Base-by-base conservation (phyloP, 805 yeast species). In the Kuraishia ogatae region DNA sequence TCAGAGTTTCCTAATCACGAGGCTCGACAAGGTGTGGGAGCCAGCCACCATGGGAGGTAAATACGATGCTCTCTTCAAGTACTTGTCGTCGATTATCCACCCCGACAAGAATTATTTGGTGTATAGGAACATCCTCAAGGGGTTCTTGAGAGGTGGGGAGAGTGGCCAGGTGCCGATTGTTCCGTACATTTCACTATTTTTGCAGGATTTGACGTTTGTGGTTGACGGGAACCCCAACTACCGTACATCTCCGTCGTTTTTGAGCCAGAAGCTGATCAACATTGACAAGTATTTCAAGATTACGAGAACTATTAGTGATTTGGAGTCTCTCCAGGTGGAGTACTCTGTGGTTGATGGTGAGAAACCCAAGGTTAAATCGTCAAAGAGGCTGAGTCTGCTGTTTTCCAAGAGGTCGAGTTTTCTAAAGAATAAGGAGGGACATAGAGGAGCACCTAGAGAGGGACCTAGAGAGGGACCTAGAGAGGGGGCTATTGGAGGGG, bases 201-300 rank as follows among this genome's bases (percentile, higher is more conserved):
- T 88, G 50, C 94, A 86, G 68, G 96, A 88, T 68, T 73, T 88
- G 62, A 87, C 92, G 0, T 87, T 87, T 70, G 82, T 87, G n/a
- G 79, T 83, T 53, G 96, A 88, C 61, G 93, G 94, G n/a, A 87
- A 87, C 64, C 78, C 86, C 47, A 84, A 82, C 61, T 83, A 73
- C 65, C 74, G 92, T 64, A 80, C 75, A 57, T 83, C 85, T 4
- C 73, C 72, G 54, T 66, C 72, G 5, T 80, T 81, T 62, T 71
- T 81, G 62, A 76, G 76, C 58, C 82, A 80, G 62, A 80, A 80
- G 61, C 72, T 85, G 59, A 81, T 88, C 62, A 87, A 88, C 63
- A 80, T 87, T 59, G 94, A 86, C 65, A 88, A 88, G 65, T 85
- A 84, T 63, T 75, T 78, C 67, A 85, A 83, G 64, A 78, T 84